Evolutionary conservation across 805 yeast species (phyloP), one percentile per base, ranked within the genome.

Genomic region (Kregervanrija fluxuum): DNA sequence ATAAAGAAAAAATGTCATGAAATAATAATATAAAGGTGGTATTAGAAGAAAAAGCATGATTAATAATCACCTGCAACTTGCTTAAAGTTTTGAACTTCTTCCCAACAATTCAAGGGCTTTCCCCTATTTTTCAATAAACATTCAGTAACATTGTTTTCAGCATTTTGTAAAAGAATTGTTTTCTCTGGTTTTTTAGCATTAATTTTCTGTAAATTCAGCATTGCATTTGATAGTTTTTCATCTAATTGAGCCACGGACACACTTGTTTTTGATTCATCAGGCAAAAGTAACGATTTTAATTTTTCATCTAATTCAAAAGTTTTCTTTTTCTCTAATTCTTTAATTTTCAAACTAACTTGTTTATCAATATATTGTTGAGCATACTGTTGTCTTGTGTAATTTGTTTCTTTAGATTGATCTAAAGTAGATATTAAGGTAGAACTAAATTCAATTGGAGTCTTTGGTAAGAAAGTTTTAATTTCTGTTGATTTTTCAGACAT

Each of bases 81-180:
- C 59, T 79, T 84, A 64, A 87, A 86, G 45, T 71, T 65, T 57
- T 82, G 78, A 14, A 85, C 85, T 57, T 84, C 85, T 35, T 83
- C 86, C 82, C 89, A 84, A 61, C 96, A 87, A 62, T 84, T 80
- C 61, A 87, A 73, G 16, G 85, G 80, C 59, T 72, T 79, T 16
- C 79, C 83, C 49, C 72, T 65, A 61, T 81, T 82, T 40, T 73
- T 74, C 52, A 70, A 71, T 57, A 87, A 70, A 61, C 96, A 87
- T 36, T 66, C 56, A 22, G 73, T 65, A 22, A 88, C 78, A 10
- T 68, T 54, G 8, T 57, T 53, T 64, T 83, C 79, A 5, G 81
- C 72, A 2, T 53, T 54, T 43, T 67, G 56, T 9, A 80, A 59
- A 2, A 67, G 71, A 15, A 70, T 71, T 13, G 65, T 57, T n/a